These are phyloP conservation scores for Bruguiera parviflora DNA, from an alignment of 345 rosid genomes.

Conservation along the genomic window DNA sequence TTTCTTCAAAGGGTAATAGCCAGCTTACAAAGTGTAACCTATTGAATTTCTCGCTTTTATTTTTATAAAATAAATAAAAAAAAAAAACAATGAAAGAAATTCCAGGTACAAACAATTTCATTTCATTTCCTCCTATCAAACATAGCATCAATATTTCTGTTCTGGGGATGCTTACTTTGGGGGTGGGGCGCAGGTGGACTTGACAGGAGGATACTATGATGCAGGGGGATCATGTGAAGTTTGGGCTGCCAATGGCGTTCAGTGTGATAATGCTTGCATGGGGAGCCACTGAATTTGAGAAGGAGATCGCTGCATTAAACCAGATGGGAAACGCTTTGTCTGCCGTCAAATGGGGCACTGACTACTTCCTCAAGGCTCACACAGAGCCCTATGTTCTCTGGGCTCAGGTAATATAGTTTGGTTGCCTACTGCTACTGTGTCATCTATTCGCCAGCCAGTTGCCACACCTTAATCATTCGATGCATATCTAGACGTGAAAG, in stretches of 20 bases:
- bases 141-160: no score
- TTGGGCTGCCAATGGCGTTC: slow-evolving; percentile 33
- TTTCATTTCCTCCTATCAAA: not conserved
- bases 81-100: not conserved
- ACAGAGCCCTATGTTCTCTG: slow-evolving; percentile 66
- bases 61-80: no score
- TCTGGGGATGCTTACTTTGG: not conserved
- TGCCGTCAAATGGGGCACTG: slow-evolving; percentile 80
- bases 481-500: not conserved
- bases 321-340: slow-evolving; percentile 37
- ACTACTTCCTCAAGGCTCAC: slow-evolving; percentile 78
- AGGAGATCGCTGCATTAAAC: slow-evolving; percentile 12
- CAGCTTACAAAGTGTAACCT: not conserved
- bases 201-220: slow-evolving; percentile 33
- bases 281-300: slow-evolving; percentile 28
- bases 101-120: no score
- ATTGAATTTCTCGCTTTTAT: no score
- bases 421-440: not conserved
- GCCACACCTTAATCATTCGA: not conserved
- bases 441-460: not conserved
- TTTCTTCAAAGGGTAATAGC: slow-evolving; percentile 18
- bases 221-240: slow-evolving; percentile 35
- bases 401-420: slow-evolving; percentile 50
- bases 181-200: slow-evolving; percentile 15
- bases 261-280: slow-evolving; percentile 28